Conservation (phyloP, 495 filamentous ascomycete genomes). For the Tetracladium setigerum region DNA sequence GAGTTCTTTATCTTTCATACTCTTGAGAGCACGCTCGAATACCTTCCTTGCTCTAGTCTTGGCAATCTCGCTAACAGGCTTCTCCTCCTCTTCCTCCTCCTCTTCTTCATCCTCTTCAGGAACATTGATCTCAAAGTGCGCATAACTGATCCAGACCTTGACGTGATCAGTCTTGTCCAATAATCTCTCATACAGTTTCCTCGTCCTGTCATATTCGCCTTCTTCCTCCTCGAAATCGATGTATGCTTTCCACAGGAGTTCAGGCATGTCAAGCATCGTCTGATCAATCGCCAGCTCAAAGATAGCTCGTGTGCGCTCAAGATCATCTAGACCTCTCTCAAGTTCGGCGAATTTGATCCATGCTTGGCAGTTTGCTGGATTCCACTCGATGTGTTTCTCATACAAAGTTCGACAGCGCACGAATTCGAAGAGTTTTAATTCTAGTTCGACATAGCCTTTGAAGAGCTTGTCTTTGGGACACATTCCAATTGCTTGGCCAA, state of each 20-base stretch:
- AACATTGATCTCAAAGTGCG: conserved; percentile 91
- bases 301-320: conserved; percentile 80
- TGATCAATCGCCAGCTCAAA: conserved; percentile 87
- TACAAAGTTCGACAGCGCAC: conserved; percentile 82
- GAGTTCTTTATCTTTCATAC: conserved; percentile 85
- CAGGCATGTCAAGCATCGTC: conserved; percentile 89
- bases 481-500: conserved; percentile 86
- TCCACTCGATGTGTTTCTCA: conserved; percentile 89
- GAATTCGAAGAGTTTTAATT: conserved; percentile 89
- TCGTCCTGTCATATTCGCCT: conserved; percentile 74
- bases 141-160: conserved; percentile 98
- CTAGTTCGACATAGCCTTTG: conserved; percentile 85
- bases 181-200: conserved; percentile 83
- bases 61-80: conserved; percentile 71
- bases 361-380: conserved; percentile 77
- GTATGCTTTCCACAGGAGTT: conserved; percentile 93
- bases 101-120: conserved; percentile 60
- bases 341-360: conserved; percentile 95
- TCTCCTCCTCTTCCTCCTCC: conserved; percentile 49
- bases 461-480: conserved; percentile 95
- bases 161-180: conserved; percentile 91
- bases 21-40: conserved; percentile 80
- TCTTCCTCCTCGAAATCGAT: conserved; percentile 98
- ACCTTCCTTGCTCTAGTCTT: conserved; percentile 73
- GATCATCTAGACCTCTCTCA: conserved; percentile 81